These are phyloP conservation scores for Epipyxis sp. DNA, from an alignment of 108 stramenopile species.

Conservation along the genomic window DNA sequence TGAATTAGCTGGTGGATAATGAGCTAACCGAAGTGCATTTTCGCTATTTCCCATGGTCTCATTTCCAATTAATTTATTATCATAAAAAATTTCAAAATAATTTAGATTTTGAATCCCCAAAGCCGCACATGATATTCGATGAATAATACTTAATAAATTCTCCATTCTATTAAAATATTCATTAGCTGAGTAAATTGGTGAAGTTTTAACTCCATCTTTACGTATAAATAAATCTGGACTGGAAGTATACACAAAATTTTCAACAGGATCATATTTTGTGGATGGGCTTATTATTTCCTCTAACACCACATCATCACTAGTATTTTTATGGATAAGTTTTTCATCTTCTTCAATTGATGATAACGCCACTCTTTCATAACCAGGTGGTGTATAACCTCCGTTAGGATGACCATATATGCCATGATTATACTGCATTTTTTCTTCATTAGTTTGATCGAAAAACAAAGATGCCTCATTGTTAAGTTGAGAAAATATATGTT, in stretches of 20 bases:
- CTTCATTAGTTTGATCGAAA: slow-evolving; percentile 5
- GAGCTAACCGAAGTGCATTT: slow-evolving; percentile 25
- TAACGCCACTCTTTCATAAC: slow-evolving; percentile 10
- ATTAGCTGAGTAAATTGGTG: neutral
- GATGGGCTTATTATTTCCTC: too few species aligned
- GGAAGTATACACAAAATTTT: slow-evolving; percentile 10
- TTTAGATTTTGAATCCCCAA: neutral
- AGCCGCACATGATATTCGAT: slow-evolving; percentile 16
- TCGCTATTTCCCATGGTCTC: neutral
- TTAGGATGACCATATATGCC: slow-evolving; percentile 21
- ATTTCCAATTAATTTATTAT: neutral
- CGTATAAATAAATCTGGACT: neutral
- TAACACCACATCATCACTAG: too few species aligned
- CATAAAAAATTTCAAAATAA: neutral
- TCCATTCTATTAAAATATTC: neutral
- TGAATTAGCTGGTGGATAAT: slow-evolving; percentile 5
- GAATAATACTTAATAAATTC: neutral
- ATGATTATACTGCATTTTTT: neutral
- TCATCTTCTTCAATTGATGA: neutral
- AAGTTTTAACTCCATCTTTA: neutral
- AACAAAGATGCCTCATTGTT: neutral
- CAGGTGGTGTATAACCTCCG: slow-evolving; percentile 26
- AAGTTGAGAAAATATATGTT: neutral
- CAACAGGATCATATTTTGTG: slow-evolving; percentile 10
- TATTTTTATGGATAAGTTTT: too few species aligned